These are phyloP conservation scores for Penicillium alfredii DNA, from an alignment of 495 filamentous ascomycete species.

Conservation along the genomic window DNA sequence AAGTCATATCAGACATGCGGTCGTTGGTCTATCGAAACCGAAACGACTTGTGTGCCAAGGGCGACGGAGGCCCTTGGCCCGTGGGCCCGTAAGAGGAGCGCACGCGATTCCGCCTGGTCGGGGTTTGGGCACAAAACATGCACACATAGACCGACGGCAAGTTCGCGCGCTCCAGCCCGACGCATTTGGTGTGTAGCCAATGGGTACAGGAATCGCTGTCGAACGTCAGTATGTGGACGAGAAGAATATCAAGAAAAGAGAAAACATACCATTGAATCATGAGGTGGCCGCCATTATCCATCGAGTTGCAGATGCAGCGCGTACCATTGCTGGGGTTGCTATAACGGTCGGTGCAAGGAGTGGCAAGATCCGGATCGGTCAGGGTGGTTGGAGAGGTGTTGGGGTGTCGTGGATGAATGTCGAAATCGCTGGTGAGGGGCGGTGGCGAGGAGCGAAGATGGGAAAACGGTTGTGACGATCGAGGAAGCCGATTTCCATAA, in stretches of 20 bases:
- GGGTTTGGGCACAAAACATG: slow-evolving; percentile 71
- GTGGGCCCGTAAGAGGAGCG: slow-evolving; percentile 46
- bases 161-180: slow-evolving; percentile 59
- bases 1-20: slow-evolving; percentile 15
- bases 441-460: slow-evolving; percentile 43
- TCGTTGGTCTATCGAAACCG: slow-evolving; percentile 31
- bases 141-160: slow-evolving; percentile 75
- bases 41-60: slow-evolving; percentile 63
- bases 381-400: slow-evolving; percentile 61
- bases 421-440: slow-evolving; percentile 35
- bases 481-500: slow-evolving; percentile 25
- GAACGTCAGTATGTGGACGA: slow-evolving; percentile 10
- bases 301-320: slow-evolving; percentile 67
- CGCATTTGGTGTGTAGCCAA: slow-evolving; percentile 76
- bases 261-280: slow-evolving; percentile 77
- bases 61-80: slow-evolving; percentile 46
- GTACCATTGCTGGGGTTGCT: slow-evolving; percentile 53
- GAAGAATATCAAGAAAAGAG: neutral
- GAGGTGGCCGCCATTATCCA: slow-evolving; percentile 58
- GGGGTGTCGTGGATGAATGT: slow-evolving; percentile 31
- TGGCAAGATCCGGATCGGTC: slow-evolving; percentile 60
- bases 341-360: slow-evolving; percentile 56
- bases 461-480: slow-evolving; percentile 30
- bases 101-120: slow-evolving; percentile 58
- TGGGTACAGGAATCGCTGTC: slow-evolving; percentile 77